Conservation (phyloP, 2,329 filamentous ascomycete species). For the Raffaelea deltoideospora region DNA sequence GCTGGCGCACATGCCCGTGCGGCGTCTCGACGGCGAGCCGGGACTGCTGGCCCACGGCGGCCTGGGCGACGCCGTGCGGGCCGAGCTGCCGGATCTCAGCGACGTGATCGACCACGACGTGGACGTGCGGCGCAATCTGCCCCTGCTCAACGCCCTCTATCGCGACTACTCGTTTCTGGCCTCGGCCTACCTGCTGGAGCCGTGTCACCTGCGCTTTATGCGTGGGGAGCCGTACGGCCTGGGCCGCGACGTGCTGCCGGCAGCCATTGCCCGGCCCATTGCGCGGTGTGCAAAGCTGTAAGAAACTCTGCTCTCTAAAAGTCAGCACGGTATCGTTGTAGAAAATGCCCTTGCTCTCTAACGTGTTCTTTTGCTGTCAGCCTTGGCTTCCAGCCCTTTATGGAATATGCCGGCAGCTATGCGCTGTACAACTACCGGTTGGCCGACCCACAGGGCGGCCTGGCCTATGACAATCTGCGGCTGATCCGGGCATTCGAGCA, state of each 20-base stretch:
- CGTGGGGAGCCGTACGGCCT: slow-evolving; percentile 65
- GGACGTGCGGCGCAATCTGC: slow-evolving; percentile 58
- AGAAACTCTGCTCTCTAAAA: too few species aligned
- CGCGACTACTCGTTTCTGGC: slow-evolving; percentile 85
- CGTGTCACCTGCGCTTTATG: slow-evolving; percentile 63
- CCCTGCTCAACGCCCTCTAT: slow-evolving; percentile 73
- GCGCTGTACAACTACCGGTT: slow-evolving; percentile 55
- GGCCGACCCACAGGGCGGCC: slow-evolving; percentile 36
- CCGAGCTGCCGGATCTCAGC: slow-evolving; percentile 65
- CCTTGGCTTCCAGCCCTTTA: slow-evolving; percentile 74
- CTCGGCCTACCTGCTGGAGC: slow-evolving; percentile 80
- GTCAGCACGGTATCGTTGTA: too few species aligned
- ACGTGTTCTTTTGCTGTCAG: slow-evolving; percentile 13
- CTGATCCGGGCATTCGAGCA: slow-evolving; percentile 84
- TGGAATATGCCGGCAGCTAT: slow-evolving; percentile 65
- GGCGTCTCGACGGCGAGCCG: slow-evolving; percentile 54
- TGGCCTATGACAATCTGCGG: slow-evolving; percentile 55
- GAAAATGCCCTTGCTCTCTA: too few species aligned
- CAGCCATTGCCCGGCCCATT: slow-evolving; percentile 64
- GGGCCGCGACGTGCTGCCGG: slow-evolving; percentile 57
- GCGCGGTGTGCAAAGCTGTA: slow-evolving; percentile 74
- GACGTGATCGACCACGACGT: slow-evolving; percentile 55
- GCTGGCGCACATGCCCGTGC: slow-evolving; percentile 64
- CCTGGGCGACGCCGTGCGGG: slow-evolving; percentile 60
- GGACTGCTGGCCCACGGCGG: slow-evolving; percentile 62